Evolutionary conservation across 345 rosid species (phyloP).

Genomic region (Acer saccharum): DNA sequence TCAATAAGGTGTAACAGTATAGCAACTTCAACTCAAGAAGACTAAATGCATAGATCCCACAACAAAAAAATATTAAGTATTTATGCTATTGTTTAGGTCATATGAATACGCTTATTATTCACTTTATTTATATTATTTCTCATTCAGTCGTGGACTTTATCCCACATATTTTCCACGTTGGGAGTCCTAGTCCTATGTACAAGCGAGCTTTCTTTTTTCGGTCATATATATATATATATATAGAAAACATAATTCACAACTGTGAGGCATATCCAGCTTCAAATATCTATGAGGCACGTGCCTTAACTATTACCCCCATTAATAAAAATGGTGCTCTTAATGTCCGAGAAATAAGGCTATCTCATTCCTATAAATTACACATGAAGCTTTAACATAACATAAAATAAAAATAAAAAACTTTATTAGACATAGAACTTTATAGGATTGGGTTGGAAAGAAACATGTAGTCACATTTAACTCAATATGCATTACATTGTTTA

Average conservation of each 20-base stretch:
- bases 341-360: neutral
- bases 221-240: constrained; percentile 3
- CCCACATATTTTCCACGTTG: neutral
- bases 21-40: neutral
- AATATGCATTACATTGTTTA: neutral
- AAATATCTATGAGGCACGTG: neutral
- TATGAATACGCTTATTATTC: neutral
- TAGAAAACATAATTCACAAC: neutral
- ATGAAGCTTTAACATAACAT: neutral
- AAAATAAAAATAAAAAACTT: neutral
- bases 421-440: neutral
- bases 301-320: no score
- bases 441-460: neutral
- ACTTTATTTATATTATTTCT: neutral
- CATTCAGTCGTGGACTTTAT: neutral
- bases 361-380: neutral
- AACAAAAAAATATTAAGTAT: neutral
- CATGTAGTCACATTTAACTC: neutral
- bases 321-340: neutral
- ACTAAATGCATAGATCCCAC: neutral
- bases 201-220: neutral
- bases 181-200: neutral
- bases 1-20: neutral
- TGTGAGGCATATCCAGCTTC: neutral
- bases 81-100: neutral